Evolutionary conservation across 2,329 filamentous ascomycete genomes (phyloP).

Genomic region (Aspergillus melleus): DNA sequence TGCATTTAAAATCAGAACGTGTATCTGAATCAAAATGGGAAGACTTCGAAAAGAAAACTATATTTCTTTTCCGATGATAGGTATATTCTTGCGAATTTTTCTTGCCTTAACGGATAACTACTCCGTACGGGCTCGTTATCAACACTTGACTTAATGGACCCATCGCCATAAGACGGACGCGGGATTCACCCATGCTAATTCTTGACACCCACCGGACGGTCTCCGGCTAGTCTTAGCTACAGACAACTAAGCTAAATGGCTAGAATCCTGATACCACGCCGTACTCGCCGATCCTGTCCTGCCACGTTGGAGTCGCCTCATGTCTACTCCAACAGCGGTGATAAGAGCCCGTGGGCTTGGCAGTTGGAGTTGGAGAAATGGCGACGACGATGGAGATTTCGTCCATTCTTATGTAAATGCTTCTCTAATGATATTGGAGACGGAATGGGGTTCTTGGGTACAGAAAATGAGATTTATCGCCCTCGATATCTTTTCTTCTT

Average conservation of each 20-base stretch:
- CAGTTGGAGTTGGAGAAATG: constrained; percentile 9
- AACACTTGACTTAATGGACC: not conserved
- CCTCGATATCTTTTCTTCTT: not conserved
- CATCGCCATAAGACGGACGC: not conserved
- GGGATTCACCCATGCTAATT: not conserved
- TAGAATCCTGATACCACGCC: not conserved
- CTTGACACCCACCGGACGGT: not conserved
- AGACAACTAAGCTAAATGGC: not conserved
- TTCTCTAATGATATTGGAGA: not conserved
- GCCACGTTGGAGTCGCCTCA: constrained; percentile 1
- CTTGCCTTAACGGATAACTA: no score
- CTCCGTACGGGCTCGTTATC: not conserved
- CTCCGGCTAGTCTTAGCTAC: not conserved
- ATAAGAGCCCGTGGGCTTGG: constrained; percentile 1
- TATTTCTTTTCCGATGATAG: no score
- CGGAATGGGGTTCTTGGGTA: not conserved
- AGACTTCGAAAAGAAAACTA: no score
- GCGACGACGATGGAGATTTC: not conserved
- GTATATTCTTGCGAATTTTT: no score
- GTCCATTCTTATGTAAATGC: not conserved
- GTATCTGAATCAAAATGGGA: no score
- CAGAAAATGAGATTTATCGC: not conserved
- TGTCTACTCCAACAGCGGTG: constrained; percentile 1
- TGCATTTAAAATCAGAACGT: no score
- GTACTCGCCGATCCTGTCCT: not conserved